Conservation (phyloP, 1,139 yeast genomes). For the Debaryomyces robertsiae region DNA sequence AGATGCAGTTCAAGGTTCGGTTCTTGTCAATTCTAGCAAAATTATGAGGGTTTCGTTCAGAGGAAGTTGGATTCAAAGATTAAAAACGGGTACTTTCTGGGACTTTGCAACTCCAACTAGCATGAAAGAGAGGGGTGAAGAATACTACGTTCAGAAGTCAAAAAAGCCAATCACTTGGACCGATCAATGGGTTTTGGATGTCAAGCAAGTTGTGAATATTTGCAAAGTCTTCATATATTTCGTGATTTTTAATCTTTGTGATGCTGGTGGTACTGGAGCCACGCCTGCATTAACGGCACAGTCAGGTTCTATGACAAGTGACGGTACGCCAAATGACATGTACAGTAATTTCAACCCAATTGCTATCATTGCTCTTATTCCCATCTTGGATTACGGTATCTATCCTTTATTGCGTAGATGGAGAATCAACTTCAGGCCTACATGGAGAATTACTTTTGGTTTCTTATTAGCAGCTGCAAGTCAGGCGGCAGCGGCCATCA, state of each 20-base stretch:
- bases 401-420: constrained; percentile 62
- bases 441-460: constrained; percentile 39
- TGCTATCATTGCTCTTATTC: constrained; percentile 64
- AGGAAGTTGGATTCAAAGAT: constrained; percentile 42
- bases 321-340: constrained; percentile 74
- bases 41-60: constrained; percentile 44
- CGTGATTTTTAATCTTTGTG: constrained; percentile 63
- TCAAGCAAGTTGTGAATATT: constrained; percentile 58
- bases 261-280: constrained; percentile 61
- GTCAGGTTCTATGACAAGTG: constrained; percentile 65
- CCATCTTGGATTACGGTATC: constrained; percentile 57
- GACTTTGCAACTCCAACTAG: constrained; percentile 56
- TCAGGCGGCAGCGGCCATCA: constrained; percentile 44
- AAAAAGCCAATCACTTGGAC: constrained; percentile 45
- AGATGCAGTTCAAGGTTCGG: constrained; percentile 50
- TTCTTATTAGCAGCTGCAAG: constrained; percentile 38
- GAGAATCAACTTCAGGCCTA: constrained; percentile 41
- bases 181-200: constrained; percentile 63
- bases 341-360: constrained; percentile 69
- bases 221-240: constrained; percentile 66
- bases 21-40: constrained; percentile 45
- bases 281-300: constrained; percentile 58
- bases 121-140: constrained; percentile 47
- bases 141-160: constrained; percentile 28
- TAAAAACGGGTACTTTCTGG: constrained; percentile 46